Percentiles rank a stretch among this genome's conserved stretches.
Conservation (phyloP, 2,329 filamentous ascomycete genomes). For the Penicillium polonicum region DNA sequence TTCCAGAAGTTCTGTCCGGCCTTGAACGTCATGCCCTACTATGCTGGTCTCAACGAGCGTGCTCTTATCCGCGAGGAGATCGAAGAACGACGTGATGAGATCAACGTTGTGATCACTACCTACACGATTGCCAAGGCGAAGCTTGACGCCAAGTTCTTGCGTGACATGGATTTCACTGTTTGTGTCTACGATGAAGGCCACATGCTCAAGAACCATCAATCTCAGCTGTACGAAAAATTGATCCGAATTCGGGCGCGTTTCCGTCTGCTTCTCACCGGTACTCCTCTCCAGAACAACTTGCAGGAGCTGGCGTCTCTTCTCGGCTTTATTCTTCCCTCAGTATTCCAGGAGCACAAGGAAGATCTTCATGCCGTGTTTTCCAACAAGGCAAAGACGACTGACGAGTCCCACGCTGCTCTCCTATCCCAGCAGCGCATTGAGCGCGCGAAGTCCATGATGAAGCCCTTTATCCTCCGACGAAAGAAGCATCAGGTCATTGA, state of each 20-base stretch:
- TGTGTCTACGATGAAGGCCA: constrained; percentile 94
- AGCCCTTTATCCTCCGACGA: constrained; percentile 88
- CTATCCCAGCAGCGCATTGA: constrained; percentile 84
- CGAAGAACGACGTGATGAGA: constrained; percentile 60
- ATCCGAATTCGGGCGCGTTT: constrained; percentile 76
- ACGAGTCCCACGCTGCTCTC: constrained; percentile 71
- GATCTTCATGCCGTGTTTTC: constrained; percentile 86
- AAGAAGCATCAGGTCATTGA: constrained; percentile 92
- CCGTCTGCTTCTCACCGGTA: constrained; percentile 83
- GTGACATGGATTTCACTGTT: constrained; percentile 56
- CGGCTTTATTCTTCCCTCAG: constrained; percentile 85
- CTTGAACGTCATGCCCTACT: constrained; percentile 70
- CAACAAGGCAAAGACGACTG: constrained; percentile 80
- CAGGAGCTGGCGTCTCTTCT: constrained; percentile 87
- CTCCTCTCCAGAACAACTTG: constrained; percentile 93
- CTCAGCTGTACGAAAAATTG: constrained; percentile 76
- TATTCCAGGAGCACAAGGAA: constrained; percentile 75
- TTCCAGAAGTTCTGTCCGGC: constrained; percentile 82
- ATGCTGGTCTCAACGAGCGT: constrained; percentile 67
- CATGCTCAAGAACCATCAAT: constrained; percentile 83
- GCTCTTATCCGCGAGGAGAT: constrained; percentile 66
- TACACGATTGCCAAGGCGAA: constrained; percentile 66
- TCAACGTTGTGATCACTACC: constrained; percentile 71
- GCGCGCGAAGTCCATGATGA: constrained; percentile 85
- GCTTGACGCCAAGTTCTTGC: constrained; percentile 63